Conservation (phyloP, 1,284 basidiomycete genomes). For the Moniliophthora roreri region DNA sequence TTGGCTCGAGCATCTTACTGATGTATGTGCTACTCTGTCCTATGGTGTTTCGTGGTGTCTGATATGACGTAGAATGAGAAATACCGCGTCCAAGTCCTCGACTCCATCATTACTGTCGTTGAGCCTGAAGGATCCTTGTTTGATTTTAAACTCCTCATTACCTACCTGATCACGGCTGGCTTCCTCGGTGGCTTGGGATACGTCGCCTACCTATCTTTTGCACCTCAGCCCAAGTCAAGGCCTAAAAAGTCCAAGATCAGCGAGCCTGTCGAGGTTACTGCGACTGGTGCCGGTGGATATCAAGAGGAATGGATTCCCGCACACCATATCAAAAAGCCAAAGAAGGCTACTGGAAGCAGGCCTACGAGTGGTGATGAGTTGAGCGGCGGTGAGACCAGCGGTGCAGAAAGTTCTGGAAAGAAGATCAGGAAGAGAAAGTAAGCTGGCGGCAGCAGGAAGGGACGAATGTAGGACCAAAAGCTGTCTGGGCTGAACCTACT, state of each 20-base stretch:
- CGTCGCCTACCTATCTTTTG: conserved; percentile 66
- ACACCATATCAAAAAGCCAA: conserved; percentile 69
- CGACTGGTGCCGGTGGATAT: conserved; percentile 72
- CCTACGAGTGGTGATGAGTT: conserved; percentile 61
- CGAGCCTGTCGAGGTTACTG: conserved; percentile 62
- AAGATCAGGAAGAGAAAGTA: conserved; percentile 50
- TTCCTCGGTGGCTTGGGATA: conserved; percentile 69
- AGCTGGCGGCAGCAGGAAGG: background rate
- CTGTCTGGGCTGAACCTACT: too few relatives aligned
- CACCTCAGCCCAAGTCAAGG: conserved; percentile 61
- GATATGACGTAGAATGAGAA: conserved; percentile 42
- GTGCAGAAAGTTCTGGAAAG: conserved; percentile 55
- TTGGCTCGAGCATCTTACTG: conserved; percentile 73
- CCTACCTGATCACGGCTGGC: conserved; percentile 72
- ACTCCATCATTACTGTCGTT: conserved; percentile 79
- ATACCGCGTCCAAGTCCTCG: conserved; percentile 71
- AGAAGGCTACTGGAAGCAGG: conserved; percentile 36
- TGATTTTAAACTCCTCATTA: conserved; percentile 80
- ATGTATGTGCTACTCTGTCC: conserved; percentile 41
- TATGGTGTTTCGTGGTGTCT: background rate
- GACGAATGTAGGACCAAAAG: too few relatives aligned
- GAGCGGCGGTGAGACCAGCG: conserved; percentile 59
- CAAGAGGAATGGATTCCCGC: conserved; percentile 93
- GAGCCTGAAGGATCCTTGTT: conserved; percentile 80
- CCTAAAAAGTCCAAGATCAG: conserved; percentile 44